A percentile compares a stretch with the other conserved stretches of the same genome.
Evolutionary conservation across 2,329 filamentous ascomycete species (phyloP).

Genomic region (Cladosporium colombiae): DNA sequence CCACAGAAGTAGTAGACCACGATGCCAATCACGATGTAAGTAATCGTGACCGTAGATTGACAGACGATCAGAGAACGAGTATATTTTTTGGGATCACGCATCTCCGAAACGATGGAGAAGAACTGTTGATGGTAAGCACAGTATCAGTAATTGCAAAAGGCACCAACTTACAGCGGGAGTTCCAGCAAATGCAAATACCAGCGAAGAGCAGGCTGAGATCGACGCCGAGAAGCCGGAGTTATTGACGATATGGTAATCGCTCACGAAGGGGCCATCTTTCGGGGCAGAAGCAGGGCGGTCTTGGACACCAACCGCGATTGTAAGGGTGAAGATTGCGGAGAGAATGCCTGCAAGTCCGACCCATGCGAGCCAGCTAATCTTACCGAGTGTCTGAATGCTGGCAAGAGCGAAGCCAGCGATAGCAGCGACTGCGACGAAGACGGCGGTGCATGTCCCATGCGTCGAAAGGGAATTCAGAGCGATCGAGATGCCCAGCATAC

Average conservation of each 20-base stretch:
- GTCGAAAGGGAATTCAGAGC: constrained; percentile 29
- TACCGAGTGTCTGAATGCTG: constrained; percentile 41
- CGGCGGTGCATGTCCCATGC: constrained; percentile 41
- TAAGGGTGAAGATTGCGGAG: constrained; percentile 33
- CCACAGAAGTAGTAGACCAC: constrained; percentile 53
- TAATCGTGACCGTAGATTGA: constrained; percentile 26
- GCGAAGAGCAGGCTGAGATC: constrained; percentile 26
- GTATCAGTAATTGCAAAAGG: not conserved
- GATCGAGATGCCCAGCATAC: constrained; percentile 16
- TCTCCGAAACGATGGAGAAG: constrained; percentile 43
- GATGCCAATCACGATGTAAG: constrained; percentile 42
- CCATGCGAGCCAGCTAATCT: constrained; percentile 41
- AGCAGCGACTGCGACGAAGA: constrained; percentile 44
- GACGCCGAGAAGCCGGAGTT: constrained; percentile 18
- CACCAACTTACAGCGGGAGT: constrained; percentile 31
- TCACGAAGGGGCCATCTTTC: constrained; percentile 31
- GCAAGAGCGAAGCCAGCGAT: constrained; percentile 42
- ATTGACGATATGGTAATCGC: constrained; percentile 34
- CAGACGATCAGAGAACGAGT: constrained; percentile 38
- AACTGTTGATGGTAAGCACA: constrained; percentile 25
- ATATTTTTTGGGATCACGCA: constrained; percentile 40
- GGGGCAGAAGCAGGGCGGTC: constrained; percentile 40
- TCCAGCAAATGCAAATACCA: constrained; percentile 44
- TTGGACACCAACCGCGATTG: constrained; percentile 38
- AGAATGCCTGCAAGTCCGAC: constrained; percentile 33